Evolutionary conservation across 352 stramenopile genomes (phyloP).

Genomic region (Thalassiosira hispida): DNA sequence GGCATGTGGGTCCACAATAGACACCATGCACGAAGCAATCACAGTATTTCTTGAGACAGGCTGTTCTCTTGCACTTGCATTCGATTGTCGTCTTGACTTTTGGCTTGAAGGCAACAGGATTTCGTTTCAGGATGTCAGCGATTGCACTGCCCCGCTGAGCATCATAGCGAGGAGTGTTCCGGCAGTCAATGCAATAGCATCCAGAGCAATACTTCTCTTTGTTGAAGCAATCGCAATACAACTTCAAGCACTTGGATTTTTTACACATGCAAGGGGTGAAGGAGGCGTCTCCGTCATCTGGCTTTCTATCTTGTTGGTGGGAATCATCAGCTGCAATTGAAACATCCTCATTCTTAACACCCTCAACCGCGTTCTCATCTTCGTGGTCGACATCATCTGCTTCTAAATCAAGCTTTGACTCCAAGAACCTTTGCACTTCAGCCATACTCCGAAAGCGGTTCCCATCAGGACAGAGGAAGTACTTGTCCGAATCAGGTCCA

Average conservation of each 20-base stretch:
- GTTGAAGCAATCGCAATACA: slow-evolving; percentile 89
- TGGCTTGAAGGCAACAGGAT: slow-evolving; percentile 82
- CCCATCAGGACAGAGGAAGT: slow-evolving; percentile 8
- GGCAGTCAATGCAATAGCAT: slow-evolving; percentile 94
- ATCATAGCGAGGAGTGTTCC: slow-evolving; percentile 84
- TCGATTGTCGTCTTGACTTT: slow-evolving; percentile 70
- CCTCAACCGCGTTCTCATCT: background rate
- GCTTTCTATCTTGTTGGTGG: slow-evolving; percentile 26
- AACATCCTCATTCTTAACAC: background rate
- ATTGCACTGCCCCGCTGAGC: slow-evolving; percentile 77
- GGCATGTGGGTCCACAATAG: slow-evolving; percentile 11
- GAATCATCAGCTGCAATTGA: background rate
- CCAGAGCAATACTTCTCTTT: slow-evolving; percentile 87
- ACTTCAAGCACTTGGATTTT: slow-evolving; percentile 94
- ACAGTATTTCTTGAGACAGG: slow-evolving; percentile 98
- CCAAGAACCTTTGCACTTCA: slow-evolving; percentile 22
- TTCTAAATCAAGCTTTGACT: background rate
- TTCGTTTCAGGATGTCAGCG: slow-evolving; percentile 79
- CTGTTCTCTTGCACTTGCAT: slow-evolving; percentile 95
- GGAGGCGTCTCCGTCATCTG: slow-evolving; percentile 8
- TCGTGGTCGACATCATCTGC: background rate
- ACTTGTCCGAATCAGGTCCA: slow-evolving; percentile 16
- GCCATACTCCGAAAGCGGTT: slow-evolving; percentile 20
- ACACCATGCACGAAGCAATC: slow-evolving; percentile 71
- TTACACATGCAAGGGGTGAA: slow-evolving; percentile 90